Conservation (phyloP, 2,329 filamentous ascomycete genomes). For the Aureobasidium sp. region DNA sequence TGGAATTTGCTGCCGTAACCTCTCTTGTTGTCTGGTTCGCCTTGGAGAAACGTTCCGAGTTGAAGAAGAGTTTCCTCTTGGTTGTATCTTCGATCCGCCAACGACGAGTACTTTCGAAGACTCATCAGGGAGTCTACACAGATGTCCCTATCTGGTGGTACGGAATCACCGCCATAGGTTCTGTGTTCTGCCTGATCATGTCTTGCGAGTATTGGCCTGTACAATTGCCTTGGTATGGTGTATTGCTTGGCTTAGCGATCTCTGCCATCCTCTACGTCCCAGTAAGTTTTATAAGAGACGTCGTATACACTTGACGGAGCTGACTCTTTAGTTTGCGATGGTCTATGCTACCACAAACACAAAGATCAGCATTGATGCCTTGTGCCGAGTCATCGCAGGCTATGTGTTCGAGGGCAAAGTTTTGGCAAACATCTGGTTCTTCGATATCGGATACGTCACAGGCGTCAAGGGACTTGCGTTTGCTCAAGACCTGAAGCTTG, state of each 20-base stretch:
- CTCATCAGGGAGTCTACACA: background rate
- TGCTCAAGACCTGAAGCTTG: conserved; percentile 36
- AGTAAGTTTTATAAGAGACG: conserved; percentile 61
- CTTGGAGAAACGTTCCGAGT: background rate
- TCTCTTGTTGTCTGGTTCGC: background rate
- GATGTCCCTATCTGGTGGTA: background rate
- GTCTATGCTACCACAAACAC: conserved; percentile 74
- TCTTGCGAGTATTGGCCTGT: background rate
- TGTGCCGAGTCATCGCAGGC: conserved; percentile 29
- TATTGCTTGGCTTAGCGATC: conserved; percentile 51
- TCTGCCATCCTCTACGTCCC: conserved; percentile 52
- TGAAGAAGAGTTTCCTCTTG: background rate
- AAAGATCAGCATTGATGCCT: background rate
- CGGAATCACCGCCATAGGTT: background rate
- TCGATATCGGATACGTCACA: background rate
- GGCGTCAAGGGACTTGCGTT: conserved; percentile 33
- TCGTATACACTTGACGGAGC: too few species aligned
- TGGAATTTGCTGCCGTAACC: background rate
- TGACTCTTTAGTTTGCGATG: conserved; percentile 62
- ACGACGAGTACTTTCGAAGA: background rate
- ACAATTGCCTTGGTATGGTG: conserved; percentile 52
- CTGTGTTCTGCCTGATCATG: background rate
- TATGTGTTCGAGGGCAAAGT: conserved; percentile 34
- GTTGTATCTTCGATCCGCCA: background rate
- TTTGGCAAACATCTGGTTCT: conserved; percentile 19